phyloP scores from a whole-genome alignment of 225 moss, liverwort and hornwort species.

The Takakia lepidozioides region DNA sequence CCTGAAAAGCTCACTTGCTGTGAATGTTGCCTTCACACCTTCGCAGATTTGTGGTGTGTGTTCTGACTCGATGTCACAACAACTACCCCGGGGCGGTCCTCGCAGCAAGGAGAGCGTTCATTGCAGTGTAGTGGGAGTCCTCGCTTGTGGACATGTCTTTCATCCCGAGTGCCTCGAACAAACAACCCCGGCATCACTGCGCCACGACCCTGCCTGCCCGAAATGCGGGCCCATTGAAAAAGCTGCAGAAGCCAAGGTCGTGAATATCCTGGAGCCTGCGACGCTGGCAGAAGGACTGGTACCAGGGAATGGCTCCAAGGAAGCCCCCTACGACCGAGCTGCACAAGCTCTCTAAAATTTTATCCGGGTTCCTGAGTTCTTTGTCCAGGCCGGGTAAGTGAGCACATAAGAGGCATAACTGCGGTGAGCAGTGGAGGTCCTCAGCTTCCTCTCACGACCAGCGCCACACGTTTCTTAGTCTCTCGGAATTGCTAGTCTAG shows the following conservation, averaged over 20 bases:
- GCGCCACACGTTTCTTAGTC: too few relatives aligned
- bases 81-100: slow-evolving; percentile 53
- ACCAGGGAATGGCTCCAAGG: slow-evolving; percentile 15
- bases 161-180: slow-evolving; percentile 68
- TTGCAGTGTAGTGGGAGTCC: slow-evolving; percentile 53
- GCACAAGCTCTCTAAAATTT: slow-evolving; percentile 53
- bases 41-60: slow-evolving; percentile 54
- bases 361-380: too few relatives aligned
- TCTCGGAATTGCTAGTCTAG: too few relatives aligned
- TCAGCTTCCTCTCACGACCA: too few relatives aligned
- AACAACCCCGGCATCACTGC: slow-evolving; percentile 36
- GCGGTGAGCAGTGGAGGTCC: too few relatives aligned
- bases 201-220: slow-evolving; percentile 61
- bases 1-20: too few relatives aligned
- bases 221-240: slow-evolving; percentile 29
- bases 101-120: slow-evolving; percentile 47
- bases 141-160: slow-evolving; percentile 60
- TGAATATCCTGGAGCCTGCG: slow-evolving; percentile 6
- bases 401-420: too few relatives aligned
- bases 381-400: too few relatives aligned
- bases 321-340: slow-evolving; percentile 33
- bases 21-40: too few relatives aligned
- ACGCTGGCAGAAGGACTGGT: slow-evolving; percentile 13
- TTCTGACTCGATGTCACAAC: slow-evolving; percentile 30
- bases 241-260: slow-evolving; percentile 12